These are phyloP conservation scores for Yamadazyma triangularis DNA, from an alignment of 1,139 yeast species.

Conservation along the genomic window DNA sequence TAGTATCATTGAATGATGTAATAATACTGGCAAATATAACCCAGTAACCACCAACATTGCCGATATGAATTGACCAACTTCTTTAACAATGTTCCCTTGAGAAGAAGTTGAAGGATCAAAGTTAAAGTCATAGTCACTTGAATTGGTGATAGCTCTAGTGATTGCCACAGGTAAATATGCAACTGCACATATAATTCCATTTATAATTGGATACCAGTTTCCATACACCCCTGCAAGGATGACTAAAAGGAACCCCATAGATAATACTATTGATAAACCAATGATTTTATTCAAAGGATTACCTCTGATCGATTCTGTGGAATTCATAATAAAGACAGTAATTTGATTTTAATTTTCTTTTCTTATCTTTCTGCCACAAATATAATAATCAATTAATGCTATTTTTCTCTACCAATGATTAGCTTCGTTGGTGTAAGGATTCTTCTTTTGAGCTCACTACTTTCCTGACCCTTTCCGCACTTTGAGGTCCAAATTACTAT, in stretches of 20 bases:
- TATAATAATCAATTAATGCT: not conserved
- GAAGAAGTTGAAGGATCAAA: conserved; percentile 36
- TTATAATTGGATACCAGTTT: conserved; percentile 73
- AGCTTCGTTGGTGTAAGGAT: too few species aligned
- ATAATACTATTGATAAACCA: conserved; percentile 65
- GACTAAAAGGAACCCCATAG: conserved; percentile 73
- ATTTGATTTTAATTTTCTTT: not conserved
- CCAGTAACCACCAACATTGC: conserved; percentile 67
- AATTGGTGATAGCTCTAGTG: conserved; percentile 24
- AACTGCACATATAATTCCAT: conserved; percentile 47
- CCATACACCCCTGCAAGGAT: conserved; percentile 74
- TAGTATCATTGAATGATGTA: conserved; percentile 61
- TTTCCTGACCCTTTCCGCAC: conserved; percentile 1
- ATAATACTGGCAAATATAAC: conserved; percentile 58
- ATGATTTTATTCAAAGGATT: conserved; percentile 74
- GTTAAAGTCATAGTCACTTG: conserved; percentile 42
- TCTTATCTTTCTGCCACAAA: too few species aligned
- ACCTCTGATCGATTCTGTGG: conserved; percentile 18
- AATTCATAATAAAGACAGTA: conserved; percentile 20
- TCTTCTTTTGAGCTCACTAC: conserved; percentile 1
- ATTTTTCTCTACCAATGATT: too few species aligned
- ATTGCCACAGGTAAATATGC: conserved; percentile 68
- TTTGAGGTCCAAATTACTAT: not conserved
- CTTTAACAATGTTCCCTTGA: conserved; percentile 33
- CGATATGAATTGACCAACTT: conserved; percentile 64